A percentile compares a stretch with the other conserved stretches of the same genome.
Evolutionary conservation across 768 basidiomycete species (phyloP).

Genomic region (Lepiota subincarnata): DNA sequence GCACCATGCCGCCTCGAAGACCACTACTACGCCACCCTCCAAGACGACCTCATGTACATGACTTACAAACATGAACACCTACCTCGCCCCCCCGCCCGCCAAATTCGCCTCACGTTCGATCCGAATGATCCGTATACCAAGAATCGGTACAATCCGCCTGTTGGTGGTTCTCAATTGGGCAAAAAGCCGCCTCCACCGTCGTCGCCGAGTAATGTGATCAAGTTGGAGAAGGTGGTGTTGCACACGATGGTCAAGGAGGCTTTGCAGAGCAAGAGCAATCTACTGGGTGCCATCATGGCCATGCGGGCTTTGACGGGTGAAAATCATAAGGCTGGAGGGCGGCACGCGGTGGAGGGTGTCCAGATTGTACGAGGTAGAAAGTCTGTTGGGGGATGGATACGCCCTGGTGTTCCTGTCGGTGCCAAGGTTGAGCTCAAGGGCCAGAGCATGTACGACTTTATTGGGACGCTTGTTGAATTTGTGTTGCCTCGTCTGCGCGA

Average conservation of each 20-base stretch:
- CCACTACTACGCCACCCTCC: slow-evolving; percentile 81
- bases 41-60: slow-evolving; percentile 92
- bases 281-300: slow-evolving; percentile 85
- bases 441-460: slow-evolving; percentile 92
- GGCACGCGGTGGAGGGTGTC: slow-evolving; percentile 67
- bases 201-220: slow-evolving; percentile 64
- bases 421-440: slow-evolving; percentile 90
- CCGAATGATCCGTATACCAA: slow-evolving; percentile 79
- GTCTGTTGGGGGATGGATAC: slow-evolving; percentile 77
- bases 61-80: slow-evolving; percentile 73
- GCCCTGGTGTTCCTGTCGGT: slow-evolving; percentile 77
- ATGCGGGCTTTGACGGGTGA: slow-evolving; percentile 86
- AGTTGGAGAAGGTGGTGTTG: slow-evolving; percentile 79
- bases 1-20: slow-evolving; percentile 70
- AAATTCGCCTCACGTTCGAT: slow-evolving; percentile 68
- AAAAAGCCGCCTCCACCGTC: slow-evolving; percentile 64
- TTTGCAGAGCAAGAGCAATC: slow-evolving; percentile 59
- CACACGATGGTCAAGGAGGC: slow-evolving; percentile 87
- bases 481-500: slow-evolving; percentile 93
- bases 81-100: slow-evolving; percentile 47
- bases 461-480: slow-evolving; percentile 84
- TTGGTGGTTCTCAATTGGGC: slow-evolving; percentile 67
- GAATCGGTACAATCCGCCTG: slow-evolving; percentile 69
- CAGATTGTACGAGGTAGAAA: slow-evolving; percentile 70
- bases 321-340: slow-evolving; percentile 67